Evolutionary conservation across 805 yeast species (phyloP).

Genomic region (Kazachstania africana): DNA sequence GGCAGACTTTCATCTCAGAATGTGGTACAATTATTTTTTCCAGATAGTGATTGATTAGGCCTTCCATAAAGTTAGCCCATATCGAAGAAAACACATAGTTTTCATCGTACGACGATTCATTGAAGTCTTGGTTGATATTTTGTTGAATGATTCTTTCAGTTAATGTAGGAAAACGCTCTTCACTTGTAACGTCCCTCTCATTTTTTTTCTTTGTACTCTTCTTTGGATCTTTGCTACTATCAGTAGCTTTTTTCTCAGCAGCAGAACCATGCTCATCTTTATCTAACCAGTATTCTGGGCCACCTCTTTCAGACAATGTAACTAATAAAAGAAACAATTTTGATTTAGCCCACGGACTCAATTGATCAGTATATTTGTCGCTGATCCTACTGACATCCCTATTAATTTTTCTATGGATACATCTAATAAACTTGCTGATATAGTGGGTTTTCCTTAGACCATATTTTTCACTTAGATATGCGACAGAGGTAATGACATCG

Average conservation of each 20-base stretch:
- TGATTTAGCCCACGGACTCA: conserved; percentile 22
- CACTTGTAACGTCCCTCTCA: not conserved
- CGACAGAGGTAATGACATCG: conserved; percentile 21
- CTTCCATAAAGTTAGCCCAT: conserved; percentile 31
- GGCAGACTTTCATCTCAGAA: conserved; percentile 28
- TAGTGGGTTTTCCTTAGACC: conserved; percentile 22
- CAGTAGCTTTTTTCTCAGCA: not conserved
- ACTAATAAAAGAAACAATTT: conserved; percentile 22
- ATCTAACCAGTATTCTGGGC: conserved; percentile 27
- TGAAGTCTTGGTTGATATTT: conserved; percentile 25
- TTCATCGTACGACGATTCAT: conserved; percentile 22
- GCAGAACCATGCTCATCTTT: too few species aligned
- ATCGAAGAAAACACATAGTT: conserved; percentile 27
- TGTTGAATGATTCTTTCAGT: conserved; percentile 25
- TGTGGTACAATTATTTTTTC: conserved; percentile 26
- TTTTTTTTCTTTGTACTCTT: not conserved
- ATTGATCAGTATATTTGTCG: conserved; percentile 12
- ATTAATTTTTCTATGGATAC: conserved; percentile 23
- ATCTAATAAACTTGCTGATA: conserved; percentile 20
- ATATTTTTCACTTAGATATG: conserved; percentile 23
- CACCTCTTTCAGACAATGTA: conserved; percentile 25
- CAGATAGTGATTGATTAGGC: conserved; percentile 26
- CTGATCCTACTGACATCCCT: conserved; percentile 18
- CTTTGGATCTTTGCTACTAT: conserved; percentile 1
- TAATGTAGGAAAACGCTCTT: conserved; percentile 9